These are phyloP conservation scores for Domatiomyces catenatus DNA, from an alignment of 2,329 filamentous ascomycete genomes.

Conservation along the genomic window DNA sequence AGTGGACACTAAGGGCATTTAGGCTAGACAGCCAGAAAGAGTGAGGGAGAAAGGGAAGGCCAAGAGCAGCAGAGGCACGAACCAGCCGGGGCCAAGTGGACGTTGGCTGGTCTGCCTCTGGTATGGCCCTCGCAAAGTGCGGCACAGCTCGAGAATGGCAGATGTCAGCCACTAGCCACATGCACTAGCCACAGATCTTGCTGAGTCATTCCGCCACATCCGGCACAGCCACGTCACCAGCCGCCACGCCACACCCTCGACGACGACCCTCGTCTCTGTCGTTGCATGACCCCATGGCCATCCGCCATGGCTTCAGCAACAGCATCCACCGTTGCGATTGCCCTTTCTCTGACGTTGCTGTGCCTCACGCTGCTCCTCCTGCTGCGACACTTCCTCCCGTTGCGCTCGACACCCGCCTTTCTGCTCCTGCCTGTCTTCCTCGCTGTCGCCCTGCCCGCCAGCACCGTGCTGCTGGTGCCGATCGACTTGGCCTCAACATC, in stretches of 20 bases:
- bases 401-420: constrained; percentile 80
- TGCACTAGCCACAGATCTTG: not conserved
- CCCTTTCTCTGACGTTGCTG: constrained; percentile 56
- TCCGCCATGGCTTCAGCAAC: constrained; percentile 36
- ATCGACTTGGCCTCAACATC: constrained; percentile 88
- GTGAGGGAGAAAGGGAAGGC: too few relatives aligned
- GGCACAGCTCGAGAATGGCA: not conserved
- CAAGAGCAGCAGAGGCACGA: too few relatives aligned
- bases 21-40: too few relatives aligned
- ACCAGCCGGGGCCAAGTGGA: too few relatives aligned
- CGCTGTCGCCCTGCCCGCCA: constrained; percentile 80
- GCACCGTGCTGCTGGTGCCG: constrained; percentile 79
- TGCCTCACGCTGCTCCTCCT: constrained; percentile 66
- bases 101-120: too few relatives aligned
- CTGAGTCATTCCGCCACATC: not conserved
- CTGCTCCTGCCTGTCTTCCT: constrained; percentile 87
- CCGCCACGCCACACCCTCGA: not conserved
- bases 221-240: not conserved
- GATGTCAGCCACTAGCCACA: not conserved
- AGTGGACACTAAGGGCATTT: too few relatives aligned
- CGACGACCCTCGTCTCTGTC: not conserved
- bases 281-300: not conserved
- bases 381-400: constrained; percentile 74
- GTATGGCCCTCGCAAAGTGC: not conserved
- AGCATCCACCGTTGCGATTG: constrained; percentile 64